phyloP scores from a whole-genome alignment of 1,139 yeast species.

The Zygosaccharomyces sapae region DNA sequence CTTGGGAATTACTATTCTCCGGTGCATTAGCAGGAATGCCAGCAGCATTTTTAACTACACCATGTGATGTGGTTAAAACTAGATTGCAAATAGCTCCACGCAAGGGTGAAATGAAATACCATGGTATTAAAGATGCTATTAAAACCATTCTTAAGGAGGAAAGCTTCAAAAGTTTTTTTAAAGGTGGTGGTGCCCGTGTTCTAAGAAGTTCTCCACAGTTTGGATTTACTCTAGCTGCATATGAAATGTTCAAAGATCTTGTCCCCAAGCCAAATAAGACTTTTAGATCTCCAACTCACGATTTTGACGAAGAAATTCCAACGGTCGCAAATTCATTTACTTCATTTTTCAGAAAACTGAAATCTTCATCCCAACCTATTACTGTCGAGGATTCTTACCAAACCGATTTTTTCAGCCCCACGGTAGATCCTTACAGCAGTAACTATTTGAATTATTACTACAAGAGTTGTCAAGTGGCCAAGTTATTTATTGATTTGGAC shows the following conservation, averaged over 20 bases:
- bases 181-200: constrained; percentile 95
- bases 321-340: constrained; percentile 23
- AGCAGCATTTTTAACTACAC: constrained; percentile 93
- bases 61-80: constrained; percentile 94
- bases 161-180: constrained; percentile 77
- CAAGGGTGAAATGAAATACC: constrained; percentile 71
- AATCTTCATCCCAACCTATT: constrained; percentile 11
- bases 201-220: constrained; percentile 96
- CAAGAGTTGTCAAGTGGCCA: constrained; percentile 59
- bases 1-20: constrained; percentile 78
- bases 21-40: constrained; percentile 99
- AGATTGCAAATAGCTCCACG: constrained; percentile 85
- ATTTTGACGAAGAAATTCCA: constrained; percentile 21
- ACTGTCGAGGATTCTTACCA: constrained; percentile 35
- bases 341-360: constrained; percentile 17
- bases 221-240: constrained; percentile 97
- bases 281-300: constrained; percentile 13
- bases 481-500: constrained; percentile 58
- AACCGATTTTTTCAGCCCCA: constrained; percentile 27
- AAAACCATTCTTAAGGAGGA: constrained; percentile 73
- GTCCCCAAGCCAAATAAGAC: constrained; percentile 46
- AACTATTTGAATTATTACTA: constrained; percentile 45
- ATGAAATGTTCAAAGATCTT: constrained; percentile 71
- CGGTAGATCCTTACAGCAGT: constrained; percentile 31
- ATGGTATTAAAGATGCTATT: constrained; percentile 74